Evolutionary conservation across 2,329 filamentous ascomycete species (phyloP).

Genomic region (Xylaria sp.): DNA sequence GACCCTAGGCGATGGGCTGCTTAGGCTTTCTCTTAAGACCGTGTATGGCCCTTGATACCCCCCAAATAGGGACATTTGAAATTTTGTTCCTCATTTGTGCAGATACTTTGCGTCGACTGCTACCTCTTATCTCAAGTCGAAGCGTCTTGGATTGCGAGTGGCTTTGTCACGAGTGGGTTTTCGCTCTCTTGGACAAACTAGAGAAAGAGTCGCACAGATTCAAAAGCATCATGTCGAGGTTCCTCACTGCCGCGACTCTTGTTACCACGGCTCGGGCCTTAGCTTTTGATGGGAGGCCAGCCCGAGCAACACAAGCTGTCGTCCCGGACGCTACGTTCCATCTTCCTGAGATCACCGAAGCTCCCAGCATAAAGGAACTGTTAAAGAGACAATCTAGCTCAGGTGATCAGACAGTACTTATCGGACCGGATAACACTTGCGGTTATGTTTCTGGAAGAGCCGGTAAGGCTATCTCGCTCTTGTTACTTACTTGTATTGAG

Average conservation of each 20-base stretch:
- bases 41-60: constrained; percentile 19
- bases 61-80: constrained; percentile 20
- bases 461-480: constrained; percentile 44
- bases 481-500: background rate
- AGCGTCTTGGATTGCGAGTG: constrained; percentile 19
- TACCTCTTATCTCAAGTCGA: constrained; percentile 24
- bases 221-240: constrained; percentile 42
- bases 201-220: constrained; percentile 27
- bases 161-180: constrained; percentile 17
- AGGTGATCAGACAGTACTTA: constrained; percentile 53
- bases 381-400: constrained; percentile 46
- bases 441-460: constrained; percentile 59
- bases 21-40: constrained; percentile 29
- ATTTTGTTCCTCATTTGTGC: constrained; percentile 27
- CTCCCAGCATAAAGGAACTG: constrained; percentile 52
- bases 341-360: constrained; percentile 56
- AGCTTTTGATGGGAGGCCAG: constrained; percentile 48
- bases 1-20: background rate
- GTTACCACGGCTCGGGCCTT: constrained; percentile 51
- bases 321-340: constrained; percentile 52
- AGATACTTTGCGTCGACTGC: constrained; percentile 7
- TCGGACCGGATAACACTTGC: constrained; percentile 63
- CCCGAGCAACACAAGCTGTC: constrained; percentile 52
- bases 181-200: constrained; percentile 9
- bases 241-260: constrained; percentile 49